Conservation (phyloP, 495 filamentous ascomycete species). For the Aspergillus baeticus region DNA sequence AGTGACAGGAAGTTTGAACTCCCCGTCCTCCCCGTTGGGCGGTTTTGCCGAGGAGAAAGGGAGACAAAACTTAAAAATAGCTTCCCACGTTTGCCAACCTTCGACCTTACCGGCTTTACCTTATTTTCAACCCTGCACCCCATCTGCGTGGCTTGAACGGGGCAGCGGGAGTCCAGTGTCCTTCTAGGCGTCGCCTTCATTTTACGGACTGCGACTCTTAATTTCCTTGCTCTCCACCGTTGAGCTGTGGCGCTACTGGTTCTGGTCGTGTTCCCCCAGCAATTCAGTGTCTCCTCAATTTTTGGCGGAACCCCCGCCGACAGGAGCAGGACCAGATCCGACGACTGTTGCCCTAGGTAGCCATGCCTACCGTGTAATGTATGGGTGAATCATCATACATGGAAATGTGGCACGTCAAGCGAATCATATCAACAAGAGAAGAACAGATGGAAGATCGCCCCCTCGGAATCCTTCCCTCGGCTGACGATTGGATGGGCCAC, state of each 20-base stretch:
- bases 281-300: neutral
- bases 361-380: no score
- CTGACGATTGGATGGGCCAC: slow-evolving; percentile 15
- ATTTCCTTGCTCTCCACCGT: slow-evolving; percentile 4
- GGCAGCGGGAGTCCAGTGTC: no score
- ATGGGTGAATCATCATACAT: no score
- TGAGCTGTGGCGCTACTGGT: neutral
- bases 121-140: slow-evolving; percentile 7
- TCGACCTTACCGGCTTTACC: neutral
- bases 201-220: slow-evolving; percentile 1
- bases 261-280: neutral
- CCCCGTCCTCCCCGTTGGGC: no score
- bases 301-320: no score
- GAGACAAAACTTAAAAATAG: slow-evolving; percentile 7
- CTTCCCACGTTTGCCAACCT: neutral
- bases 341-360: no score
- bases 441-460: slow-evolving; percentile 18
- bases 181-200: no score
- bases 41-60: slow-evolving; percentile 1
- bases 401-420: neutral
- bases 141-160: neutral
- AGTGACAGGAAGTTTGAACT: neutral
- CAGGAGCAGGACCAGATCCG: no score
- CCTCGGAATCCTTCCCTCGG: slow-evolving; percentile 19
- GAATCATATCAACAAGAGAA: neutral